These are phyloP conservation scores for Citrus inodora DNA, from an alignment of 345 rosid genomes.

Conservation along the genomic window DNA sequence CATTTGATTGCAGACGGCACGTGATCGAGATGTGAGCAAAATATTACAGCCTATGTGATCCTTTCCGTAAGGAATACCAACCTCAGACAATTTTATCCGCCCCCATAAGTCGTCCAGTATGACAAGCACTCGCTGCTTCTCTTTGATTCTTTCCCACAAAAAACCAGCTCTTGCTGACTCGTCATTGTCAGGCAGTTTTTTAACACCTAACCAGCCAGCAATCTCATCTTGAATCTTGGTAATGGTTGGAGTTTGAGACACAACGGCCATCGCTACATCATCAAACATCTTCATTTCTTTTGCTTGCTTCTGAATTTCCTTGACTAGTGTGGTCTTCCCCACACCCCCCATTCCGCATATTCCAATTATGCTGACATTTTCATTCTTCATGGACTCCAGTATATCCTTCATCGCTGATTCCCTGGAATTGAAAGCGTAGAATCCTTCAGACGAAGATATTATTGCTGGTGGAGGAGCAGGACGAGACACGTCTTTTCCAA, in stretches of 20 bases:
- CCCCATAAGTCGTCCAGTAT: not conserved
- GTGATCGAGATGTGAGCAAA: not conserved
- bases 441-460: not conserved
- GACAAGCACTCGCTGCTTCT: conserved; percentile 11
- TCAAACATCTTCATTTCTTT: conserved; percentile 6
- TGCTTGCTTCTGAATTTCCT: not conserved
- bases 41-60: not conserved
- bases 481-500: not conserved
- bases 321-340: conserved; percentile 17
- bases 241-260: conserved; percentile 2
- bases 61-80: not conserved
- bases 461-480: not conserved
- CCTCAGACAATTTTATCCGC: not conserved
- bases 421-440: not conserved
- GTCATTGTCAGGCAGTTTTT: not conserved
- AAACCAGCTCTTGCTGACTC: not conserved
- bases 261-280: not conserved
- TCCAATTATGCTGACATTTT: conserved; percentile 9
- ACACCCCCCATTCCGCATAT: conserved; percentile 16
- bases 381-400: not conserved
- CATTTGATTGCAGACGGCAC: not conserved
- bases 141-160: not conserved
- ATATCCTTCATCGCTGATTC: not conserved
- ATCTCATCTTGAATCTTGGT: conserved; percentile 10
- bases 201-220: not conserved